Evolutionary conservation across 2,329 filamentous ascomycete species (phyloP).

Genomic region (Periconia sp.): DNA sequence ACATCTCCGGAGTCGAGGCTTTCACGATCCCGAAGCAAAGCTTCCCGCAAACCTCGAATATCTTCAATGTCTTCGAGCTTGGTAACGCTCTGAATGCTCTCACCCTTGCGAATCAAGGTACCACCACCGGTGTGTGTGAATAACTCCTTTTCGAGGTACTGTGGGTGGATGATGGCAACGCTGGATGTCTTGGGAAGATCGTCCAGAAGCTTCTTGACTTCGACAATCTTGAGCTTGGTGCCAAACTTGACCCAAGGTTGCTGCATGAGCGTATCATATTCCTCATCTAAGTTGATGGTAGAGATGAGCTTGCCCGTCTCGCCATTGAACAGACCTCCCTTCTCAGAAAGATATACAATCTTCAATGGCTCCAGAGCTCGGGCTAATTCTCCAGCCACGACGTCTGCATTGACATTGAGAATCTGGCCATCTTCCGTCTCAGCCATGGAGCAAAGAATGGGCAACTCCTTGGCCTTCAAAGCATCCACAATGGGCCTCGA

Average conservation of each 20-base stretch:
- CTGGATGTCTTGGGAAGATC: slow-evolving; percentile 88
- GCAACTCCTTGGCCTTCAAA: slow-evolving; percentile 83
- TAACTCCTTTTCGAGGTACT: slow-evolving; percentile 91
- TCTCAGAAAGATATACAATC: slow-evolving; percentile 98
- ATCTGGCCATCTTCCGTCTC: slow-evolving; percentile 90
- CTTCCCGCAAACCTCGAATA: slow-evolving; percentile 74
- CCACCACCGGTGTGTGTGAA: slow-evolving; percentile 96
- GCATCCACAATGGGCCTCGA: slow-evolving; percentile 87
- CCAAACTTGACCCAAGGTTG: slow-evolving; percentile 96
- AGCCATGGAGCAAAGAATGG: slow-evolving; percentile 94
- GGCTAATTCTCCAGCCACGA: slow-evolving; percentile 90
- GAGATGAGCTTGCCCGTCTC: slow-evolving; percentile 95
- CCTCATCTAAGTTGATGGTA: slow-evolving; percentile 94
- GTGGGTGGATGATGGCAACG: slow-evolving; percentile 96
- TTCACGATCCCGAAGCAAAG: slow-evolving; percentile 78
- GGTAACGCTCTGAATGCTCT: slow-evolving; percentile 77
- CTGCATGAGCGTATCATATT: slow-evolving; percentile 89
- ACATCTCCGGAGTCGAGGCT: slow-evolving; percentile 79
- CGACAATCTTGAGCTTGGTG: slow-evolving; percentile 93
- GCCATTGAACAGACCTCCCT: slow-evolving; percentile 92
- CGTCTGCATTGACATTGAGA: slow-evolving; percentile 96
- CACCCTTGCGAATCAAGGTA: slow-evolving; percentile 87
- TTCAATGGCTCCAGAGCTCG: slow-evolving; percentile 88
- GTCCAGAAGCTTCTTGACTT: slow-evolving; percentile 92
- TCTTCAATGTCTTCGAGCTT: slow-evolving; percentile 76